Base-by-base conservation (phyloP, 164 flowering plant genomes). In the Stephania yunnanensis region DNA sequence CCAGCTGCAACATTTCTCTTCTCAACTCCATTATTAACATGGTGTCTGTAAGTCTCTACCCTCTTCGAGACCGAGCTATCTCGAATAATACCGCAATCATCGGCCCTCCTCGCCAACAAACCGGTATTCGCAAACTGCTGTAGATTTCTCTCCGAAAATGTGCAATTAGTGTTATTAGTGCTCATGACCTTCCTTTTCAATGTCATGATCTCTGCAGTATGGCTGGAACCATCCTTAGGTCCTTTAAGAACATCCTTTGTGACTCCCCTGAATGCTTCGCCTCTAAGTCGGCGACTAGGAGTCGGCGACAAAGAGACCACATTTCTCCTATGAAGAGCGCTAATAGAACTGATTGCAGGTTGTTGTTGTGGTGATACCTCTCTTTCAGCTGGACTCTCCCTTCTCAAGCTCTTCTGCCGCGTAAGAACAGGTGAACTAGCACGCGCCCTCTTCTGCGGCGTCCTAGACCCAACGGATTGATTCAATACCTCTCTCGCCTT, bases 261-360 rank as follows among this genome's bases (percentile, higher is more conserved):
- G 52, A 69, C 2, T 45, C 72, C 68, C 46, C 77, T 71, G 65
- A 63, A n/a, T 22, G 70, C 6, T 30, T 83, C 85, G 0, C 78
- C 76, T 12, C 73, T 76, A 65, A 79, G 82, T 76, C 86, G 82
- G 36, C 87, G 77, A 48, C 86, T 82, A 1, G 90, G 88, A 70
- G 91, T 87, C 3, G 89, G 88, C 52, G 91, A 88, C 2, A 86
- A 86, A 29, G 86, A 81, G 58, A 82, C 78, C 80, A 80, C 52
- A 6, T 63, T 73, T 52, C 84, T 73, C 44, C 74, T 75, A 6
- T 77, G 78, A 61, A 71, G 15, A 11, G 73, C 70, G 52, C 36
- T 61, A 2, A 19, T 13, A 10, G 64, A 19, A 1, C 53, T 72
- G 53, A 20, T 15, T 53, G 30, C 36, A 36, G 63, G 11, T 48